Evolutionary conservation across 2,329 filamentous ascomycete species (phyloP).

Genomic region (Emergomyces africanus): DNA sequence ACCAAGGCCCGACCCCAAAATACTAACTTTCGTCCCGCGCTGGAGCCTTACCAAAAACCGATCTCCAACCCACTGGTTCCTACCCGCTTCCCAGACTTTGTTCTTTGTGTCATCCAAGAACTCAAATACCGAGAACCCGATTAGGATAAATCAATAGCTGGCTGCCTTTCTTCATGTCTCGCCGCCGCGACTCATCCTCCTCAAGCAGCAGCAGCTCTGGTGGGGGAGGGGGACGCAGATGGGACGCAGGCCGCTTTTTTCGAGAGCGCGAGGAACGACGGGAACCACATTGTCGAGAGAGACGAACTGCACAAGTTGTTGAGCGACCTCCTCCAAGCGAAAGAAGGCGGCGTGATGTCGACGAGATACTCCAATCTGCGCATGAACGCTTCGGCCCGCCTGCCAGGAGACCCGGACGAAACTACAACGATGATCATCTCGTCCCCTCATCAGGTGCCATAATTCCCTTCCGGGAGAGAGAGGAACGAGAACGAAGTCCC

Average conservation of each 20-base stretch:
- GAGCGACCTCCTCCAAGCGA: slow-evolving; percentile 1
- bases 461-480: slow-evolving; percentile 38
- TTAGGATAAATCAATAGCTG: neutral
- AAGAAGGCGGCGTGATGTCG: slow-evolving; percentile 6
- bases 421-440: slow-evolving; percentile 11
- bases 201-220: slow-evolving; percentile 14
- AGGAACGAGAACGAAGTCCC: slow-evolving; percentile 39
- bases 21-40: neutral
- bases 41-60: neutral
- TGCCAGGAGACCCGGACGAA: slow-evolving; percentile 11
- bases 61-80: neutral
- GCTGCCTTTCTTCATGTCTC: slow-evolving; percentile 19
- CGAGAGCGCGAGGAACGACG: slow-evolving; percentile 32
- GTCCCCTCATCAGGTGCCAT: slow-evolving; percentile 37
- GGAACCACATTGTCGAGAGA: slow-evolving; percentile 10
- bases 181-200: slow-evolving; percentile 26
- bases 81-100: neutral
- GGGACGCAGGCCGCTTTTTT: slow-evolving; percentile 30
- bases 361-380: slow-evolving; percentile 8
- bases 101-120: neutral
- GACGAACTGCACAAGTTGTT: slow-evolving; percentile 12
- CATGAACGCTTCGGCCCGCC: slow-evolving; percentile 33
- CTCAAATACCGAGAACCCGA: neutral
- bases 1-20: neutral
- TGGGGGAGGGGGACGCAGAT: slow-evolving; percentile 18